These are phyloP conservation scores for Cicer yamashitae DNA, from an alignment of 306 rosid genomes.

Conservation along the genomic window DNA sequence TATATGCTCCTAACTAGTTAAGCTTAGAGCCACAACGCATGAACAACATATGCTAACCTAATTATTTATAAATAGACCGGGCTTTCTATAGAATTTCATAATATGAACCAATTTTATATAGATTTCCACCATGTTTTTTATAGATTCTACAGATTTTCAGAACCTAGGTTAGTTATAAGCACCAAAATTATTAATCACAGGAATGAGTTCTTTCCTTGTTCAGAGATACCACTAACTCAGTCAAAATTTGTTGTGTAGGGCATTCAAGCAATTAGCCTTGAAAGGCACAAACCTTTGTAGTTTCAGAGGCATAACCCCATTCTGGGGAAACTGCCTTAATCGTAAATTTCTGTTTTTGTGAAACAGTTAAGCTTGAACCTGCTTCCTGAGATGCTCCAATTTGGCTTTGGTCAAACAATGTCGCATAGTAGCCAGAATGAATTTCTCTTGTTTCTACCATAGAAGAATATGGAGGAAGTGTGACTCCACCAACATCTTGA, in stretches of 20 bases:
- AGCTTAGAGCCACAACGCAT: constrained; percentile 28
- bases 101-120: constrained; percentile 15
- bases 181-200: constrained; percentile 24
- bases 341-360: constrained; percentile 77
- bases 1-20: constrained; percentile 5
- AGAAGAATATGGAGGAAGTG: constrained; percentile 58
- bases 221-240: constrained; percentile 18
- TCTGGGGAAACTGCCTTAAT: constrained; percentile 83
- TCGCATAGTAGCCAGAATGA: constrained; percentile 56
- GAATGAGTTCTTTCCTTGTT: constrained; percentile 12
- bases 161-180: constrained; percentile 37
- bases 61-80: constrained; percentile 13
- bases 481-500: constrained; percentile 52
- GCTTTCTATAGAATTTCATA: constrained; percentile 21
- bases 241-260: constrained; percentile 26
- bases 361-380: constrained; percentile 67
- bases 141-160: constrained; percentile 30
- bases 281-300: constrained; percentile 73
- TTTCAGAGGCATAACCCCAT: constrained; percentile 80
- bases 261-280: constrained; percentile 22
- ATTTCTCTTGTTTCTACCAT: constrained; percentile 48
- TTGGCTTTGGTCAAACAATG: constrained; percentile 61
- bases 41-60: constrained; percentile 18
- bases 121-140: constrained; percentile 17
- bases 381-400: constrained; percentile 54